Evolutionary conservation across 1,284 basidiomycete species (phyloP), one percentile per base, ranked within the genome.

Genomic region (Singerocomus inundabilis): DNA sequence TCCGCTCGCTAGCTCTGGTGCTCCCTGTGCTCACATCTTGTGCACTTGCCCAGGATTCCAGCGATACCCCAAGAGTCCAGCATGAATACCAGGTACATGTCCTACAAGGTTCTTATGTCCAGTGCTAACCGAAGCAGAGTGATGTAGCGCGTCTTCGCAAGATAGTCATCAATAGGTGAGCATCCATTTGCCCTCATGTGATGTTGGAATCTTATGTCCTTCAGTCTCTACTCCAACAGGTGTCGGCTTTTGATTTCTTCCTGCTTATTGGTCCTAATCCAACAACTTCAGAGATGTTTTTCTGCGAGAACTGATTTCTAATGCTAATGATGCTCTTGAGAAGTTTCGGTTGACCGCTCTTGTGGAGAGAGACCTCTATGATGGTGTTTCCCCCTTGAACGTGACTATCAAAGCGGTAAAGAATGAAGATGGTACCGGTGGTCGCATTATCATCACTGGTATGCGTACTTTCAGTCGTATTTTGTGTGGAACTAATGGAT

Each of bases 261-360:
- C 38, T 32, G 44, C 39, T 10, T 24, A 48, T 31, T 18, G 35
- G 21, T n/a, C 32, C 34, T 60, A 33, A 66, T 26, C 5, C 31
- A 38, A 33, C 42, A 2, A 26, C 13, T 18, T 31, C 59, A 92
- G 91, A 60, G 94, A 96, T 53, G 87, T 97, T 42, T 98, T 96
- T 69, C 80, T 98, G 44, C 89, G 94, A 38, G 94, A 98, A 71
- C 76, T 97, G 41, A 80, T 97, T 51, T 96, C 93, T 11, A 98
- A 98, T 65, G 87, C 93, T 30, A 96, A 96, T 67, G 94, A 98
- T 68, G 94, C 95, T 1, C 75, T 97, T 35, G 94, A 98, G 69
- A 98, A 97, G 70, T 80, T 95, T 41, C 87, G 94, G 25, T 73
- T 97, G 32, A 85, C 83, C 25, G 77, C 90, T 12, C 75, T 98